phyloP scores from a whole-genome alignment of 768 basidiomycete species.

The Agaricus bisporus region DNA sequence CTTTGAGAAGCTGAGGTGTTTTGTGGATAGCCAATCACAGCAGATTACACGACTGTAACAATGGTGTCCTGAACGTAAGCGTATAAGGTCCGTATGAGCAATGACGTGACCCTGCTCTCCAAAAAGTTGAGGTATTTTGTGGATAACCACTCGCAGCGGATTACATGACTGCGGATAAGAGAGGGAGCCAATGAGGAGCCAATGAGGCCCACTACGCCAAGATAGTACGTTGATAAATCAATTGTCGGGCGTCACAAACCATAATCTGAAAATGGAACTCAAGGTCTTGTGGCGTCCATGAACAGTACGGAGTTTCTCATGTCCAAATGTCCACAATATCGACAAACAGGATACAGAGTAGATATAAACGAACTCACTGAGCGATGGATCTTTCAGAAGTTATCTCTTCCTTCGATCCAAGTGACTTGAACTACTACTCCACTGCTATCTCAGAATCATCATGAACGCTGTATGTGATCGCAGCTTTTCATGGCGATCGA shows the following conservation, averaged over 20 bases:
- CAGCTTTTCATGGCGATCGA: conserved; percentile 12
- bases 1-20: too few species aligned
- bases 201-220: too few species aligned
- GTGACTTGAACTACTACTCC: not conserved
- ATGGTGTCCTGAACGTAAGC: too few species aligned
- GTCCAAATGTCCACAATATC: conserved; percentile 9
- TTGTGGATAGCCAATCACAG: too few species aligned
- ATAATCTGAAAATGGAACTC: too few species aligned
- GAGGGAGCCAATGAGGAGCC: too few species aligned
- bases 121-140: conserved; percentile 1
- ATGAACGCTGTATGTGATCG: conserved; percentile 9
- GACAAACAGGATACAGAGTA: conserved; percentile 11
- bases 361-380: conserved; percentile 6
- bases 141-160: conserved; percentile 5
- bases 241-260: too few species aligned
- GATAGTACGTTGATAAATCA: too few species aligned
- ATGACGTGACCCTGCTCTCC: not conserved
- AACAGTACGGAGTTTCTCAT: not conserved
- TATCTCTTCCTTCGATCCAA: conserved; percentile 4
- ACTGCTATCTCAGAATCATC: conserved; percentile 6
- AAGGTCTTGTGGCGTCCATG: too few species aligned
- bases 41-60: too few species aligned
- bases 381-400: not conserved
- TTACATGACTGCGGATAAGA: not conserved
- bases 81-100: too few species aligned